These are phyloP conservation scores for Chytriomyces sp. DNA, from an alignment of 192 early-diverging fungal genomes.

Conservation along the genomic window DNA sequence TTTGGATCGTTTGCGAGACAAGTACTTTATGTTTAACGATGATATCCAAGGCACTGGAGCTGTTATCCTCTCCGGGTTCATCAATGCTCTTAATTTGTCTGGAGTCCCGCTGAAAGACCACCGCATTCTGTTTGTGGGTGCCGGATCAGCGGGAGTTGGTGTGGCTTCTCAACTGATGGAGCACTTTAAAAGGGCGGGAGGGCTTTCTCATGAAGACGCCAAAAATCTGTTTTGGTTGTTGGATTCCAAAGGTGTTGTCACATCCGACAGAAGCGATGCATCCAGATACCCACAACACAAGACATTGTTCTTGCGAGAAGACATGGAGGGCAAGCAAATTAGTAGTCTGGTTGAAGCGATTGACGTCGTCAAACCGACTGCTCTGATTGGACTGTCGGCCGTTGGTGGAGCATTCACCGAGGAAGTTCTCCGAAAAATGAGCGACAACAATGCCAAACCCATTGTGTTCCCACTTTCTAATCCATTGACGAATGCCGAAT, in stretches of 20 bases:
- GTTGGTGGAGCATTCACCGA: constrained; percentile 78
- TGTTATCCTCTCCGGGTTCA: constrained; percentile 90
- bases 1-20: constrained; percentile 76
- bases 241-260: constrained; percentile 92
- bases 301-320: constrained; percentile 79
- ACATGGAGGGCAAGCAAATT: constrained; percentile 83
- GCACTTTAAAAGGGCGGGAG: constrained; percentile 77
- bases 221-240: constrained; percentile 80
- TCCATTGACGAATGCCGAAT: constrained; percentile 89
- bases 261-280: constrained; percentile 83
- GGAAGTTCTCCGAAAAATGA: constrained; percentile 76
- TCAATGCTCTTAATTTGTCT: constrained; percentile 71
- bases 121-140: constrained; percentile 91
- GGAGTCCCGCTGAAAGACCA: constrained; percentile 74
- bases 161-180: constrained; percentile 89
- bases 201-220: constrained; percentile 67
- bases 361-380: constrained; percentile 87
- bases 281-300: constrained; percentile 46
- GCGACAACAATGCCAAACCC: constrained; percentile 71
- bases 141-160: constrained; percentile 93
- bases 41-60: constrained; percentile 94
- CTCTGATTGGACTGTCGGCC: constrained; percentile 86
- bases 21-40: constrained; percentile 91
- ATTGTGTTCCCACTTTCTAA: constrained; percentile 89
- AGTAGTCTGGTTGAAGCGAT: constrained; percentile 74